Conservation (phyloP, 768 basidiomycete genomes). For the Podaxis sp. region DNA sequence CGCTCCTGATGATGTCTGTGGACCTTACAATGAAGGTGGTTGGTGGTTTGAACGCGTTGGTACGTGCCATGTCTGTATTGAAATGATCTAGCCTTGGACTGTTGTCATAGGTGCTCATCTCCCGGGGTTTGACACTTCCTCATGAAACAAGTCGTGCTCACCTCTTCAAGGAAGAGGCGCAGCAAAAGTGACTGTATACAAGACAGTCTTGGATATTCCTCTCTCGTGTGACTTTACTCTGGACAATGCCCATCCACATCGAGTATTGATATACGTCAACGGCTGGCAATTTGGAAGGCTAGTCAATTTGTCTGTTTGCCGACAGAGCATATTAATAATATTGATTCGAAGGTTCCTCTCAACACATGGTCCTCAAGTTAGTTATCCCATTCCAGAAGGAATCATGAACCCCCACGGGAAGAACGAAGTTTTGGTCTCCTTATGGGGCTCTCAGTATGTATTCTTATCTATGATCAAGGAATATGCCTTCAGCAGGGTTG, state of each 20-base stretch:
- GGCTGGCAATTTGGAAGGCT: slow-evolving; percentile 63
- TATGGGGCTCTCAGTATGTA: slow-evolving; percentile 33
- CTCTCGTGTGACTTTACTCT: slow-evolving; percentile 58
- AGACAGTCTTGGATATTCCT: slow-evolving; percentile 58
- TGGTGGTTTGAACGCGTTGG: slow-evolving; percentile 48
- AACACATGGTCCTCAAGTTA: slow-evolving; percentile 38
- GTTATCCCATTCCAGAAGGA: slow-evolving; percentile 40
- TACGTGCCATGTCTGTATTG: slow-evolving; percentile 17
- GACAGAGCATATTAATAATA: too few relatives aligned
- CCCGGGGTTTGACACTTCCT: slow-evolving; percentile 52
- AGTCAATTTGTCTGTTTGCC: not conserved
- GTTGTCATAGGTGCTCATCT: slow-evolving; percentile 45
- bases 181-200: slow-evolving; percentile 62
- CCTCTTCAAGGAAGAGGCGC: slow-evolving; percentile 40
- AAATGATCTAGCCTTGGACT: not conserved
- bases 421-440: slow-evolving; percentile 28
- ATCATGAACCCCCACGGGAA: slow-evolving; percentile 31
- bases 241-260: slow-evolving; percentile 44
- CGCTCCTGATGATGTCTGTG: slow-evolving; percentile 53
- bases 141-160: slow-evolving; percentile 44
- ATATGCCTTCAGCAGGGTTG: too few relatives aligned
- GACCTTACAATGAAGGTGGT: slow-evolving; percentile 57
- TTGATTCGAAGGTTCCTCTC: slow-evolving; percentile 28
- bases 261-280: slow-evolving; percentile 64
- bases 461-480: not conserved